Base-by-base conservation (phyloP, 371 early-diverging fungal genomes). In the Rhizopus arrhizus region DNA sequence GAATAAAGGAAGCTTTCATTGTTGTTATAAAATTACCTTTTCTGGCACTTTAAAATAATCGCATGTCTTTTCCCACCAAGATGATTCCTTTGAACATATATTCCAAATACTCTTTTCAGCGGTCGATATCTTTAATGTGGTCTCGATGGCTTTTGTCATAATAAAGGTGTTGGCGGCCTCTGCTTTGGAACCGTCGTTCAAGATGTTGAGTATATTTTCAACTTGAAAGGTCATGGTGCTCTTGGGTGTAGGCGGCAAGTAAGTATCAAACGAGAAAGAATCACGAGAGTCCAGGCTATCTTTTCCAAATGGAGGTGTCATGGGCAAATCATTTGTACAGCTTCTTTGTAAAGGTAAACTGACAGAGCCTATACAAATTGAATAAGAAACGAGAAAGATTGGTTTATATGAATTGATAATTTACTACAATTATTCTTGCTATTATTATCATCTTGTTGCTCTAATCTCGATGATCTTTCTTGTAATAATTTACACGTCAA, bases 401-500 rank as follows among this genome's bases (percentile, higher is more conserved):
- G 45, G 15, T 5, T 2, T 7, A 51, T n/a, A 16, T 5, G n/a
- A 16, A 45, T 42, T 32, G 15, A 45, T 29, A 47, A 15, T 53
- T 53, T 63, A 63, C 64, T 63, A 22, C 22, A 22, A 22, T 65
- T 47, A 45, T 55, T 55, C 16, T 56, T 58, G 33, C 15, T 22
- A 12, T 46, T 31, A 33, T 13, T 58, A 34, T 43, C 43, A n/a
- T n/a, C 3, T 34, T 56, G 50, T 8, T 38, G 31, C 12, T 65
- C 62, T 40, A 65, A 45, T 33, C 62, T 58, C 16, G 42, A 16
- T 15, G 56, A 61, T 56, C 74, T 65, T 62, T 74, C 71, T 53
- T 72, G 66, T 49, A 77, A 55, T 50, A 77, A 50, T 34, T 70
- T 72, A 54, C 70, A 77, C 32, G 78, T 77, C 35, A 77, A 47